Evolutionary conservation across 2,329 filamentous ascomycete genomes (phyloP), one percentile per base, ranked within the genome.

Genomic region (Cladophialophora exuberans): DNA sequence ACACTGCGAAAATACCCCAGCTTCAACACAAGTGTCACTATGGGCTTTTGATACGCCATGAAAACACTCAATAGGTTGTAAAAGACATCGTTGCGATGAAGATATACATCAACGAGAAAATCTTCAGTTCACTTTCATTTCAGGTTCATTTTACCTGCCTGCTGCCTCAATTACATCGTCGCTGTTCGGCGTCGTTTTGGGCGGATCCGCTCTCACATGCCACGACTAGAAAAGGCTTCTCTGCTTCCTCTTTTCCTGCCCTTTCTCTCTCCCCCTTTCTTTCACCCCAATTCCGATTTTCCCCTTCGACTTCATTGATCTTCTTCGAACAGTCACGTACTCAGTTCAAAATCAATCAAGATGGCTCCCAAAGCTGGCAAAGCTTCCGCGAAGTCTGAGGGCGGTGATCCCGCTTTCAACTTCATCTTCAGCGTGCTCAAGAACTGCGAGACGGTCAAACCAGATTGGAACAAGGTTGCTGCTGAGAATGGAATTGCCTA

Each of bases 401-500:
- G 5, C 6, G 28, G 7, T 6, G 45, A 54, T 20, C 35, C 51
- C 2, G 18, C 17, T 17, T 47, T 61, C 30, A 35, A 52, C 17
- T 58, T 58, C 52, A 17, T 61, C 43, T 30, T 58, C 38, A 56
- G 48, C 41, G 52, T 48, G 15, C 44, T 61, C 45, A 58, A 56
- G 44, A 17, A 58, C 15, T 46, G 42, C 38, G 55, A 56, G n/a
- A 15, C 26, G 13, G 28, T 61, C 46, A 59, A 62, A 30, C 23
- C 49, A 6, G 45, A 59, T 38, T 62, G 57, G 54, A 49, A 57
- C 4, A 25, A 51, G 18, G 56, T 62, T 18, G 59, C 56, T 1
- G 39, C 41, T 23, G 59, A 62, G 36, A 55, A 52, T 33, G 59
- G 59, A 7, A 59, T 62, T 30, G 49, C 46, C 3, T 56, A 58